These are phyloP conservation scores for Penicillium chermesinum DNA, from an alignment of 495 filamentous ascomycete species.

Conservation along the genomic window DNA sequence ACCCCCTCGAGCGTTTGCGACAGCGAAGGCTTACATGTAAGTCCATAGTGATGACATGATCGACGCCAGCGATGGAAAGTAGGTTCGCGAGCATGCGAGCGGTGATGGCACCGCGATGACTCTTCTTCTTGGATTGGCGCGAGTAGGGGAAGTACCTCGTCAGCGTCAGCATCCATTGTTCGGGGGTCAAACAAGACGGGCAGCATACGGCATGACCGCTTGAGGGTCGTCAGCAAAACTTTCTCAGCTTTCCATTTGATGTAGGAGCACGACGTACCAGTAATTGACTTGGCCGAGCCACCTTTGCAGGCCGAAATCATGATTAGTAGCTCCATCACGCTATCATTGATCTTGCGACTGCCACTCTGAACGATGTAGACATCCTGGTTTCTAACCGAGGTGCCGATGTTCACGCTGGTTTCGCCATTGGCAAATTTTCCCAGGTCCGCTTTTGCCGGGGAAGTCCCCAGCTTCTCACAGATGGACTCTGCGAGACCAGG, in stretches of 20 bases:
- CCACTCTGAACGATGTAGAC: constrained; percentile 98
- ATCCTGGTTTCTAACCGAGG: constrained; percentile 94
- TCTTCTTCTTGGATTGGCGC: constrained; percentile 98
- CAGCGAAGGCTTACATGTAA: constrained; percentile 59
- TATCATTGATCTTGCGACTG: constrained; percentile 95
- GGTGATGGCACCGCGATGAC: constrained; percentile 91
- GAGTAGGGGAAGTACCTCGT: constrained; percentile 92
- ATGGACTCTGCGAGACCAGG: constrained; percentile 63
- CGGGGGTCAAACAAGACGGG: constrained; percentile 30
- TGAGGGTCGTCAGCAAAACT: constrained; percentile 21
- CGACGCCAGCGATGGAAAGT: constrained; percentile 84
- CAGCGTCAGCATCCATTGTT: constrained; percentile 41
- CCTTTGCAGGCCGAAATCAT: constrained; percentile 99
- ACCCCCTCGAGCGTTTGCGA: not conserved
- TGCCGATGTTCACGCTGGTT: constrained; percentile 89
- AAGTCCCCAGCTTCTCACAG: constrained; percentile 65
- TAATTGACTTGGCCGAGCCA: constrained; percentile 94
- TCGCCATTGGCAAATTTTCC: constrained; percentile 84
- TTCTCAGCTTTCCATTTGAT: not conserved
- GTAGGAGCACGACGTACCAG: constrained; percentile 54
- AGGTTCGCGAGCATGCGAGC: constrained; percentile 96
- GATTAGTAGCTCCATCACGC: constrained; percentile 96
- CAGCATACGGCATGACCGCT: constrained; percentile 83
- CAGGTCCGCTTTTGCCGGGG: constrained; percentile 58
- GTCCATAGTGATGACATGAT: constrained; percentile 97